phyloP scores from a whole-genome alignment of 1,284 basidiomycete species.

The Apiotrichum sp. region DNA sequence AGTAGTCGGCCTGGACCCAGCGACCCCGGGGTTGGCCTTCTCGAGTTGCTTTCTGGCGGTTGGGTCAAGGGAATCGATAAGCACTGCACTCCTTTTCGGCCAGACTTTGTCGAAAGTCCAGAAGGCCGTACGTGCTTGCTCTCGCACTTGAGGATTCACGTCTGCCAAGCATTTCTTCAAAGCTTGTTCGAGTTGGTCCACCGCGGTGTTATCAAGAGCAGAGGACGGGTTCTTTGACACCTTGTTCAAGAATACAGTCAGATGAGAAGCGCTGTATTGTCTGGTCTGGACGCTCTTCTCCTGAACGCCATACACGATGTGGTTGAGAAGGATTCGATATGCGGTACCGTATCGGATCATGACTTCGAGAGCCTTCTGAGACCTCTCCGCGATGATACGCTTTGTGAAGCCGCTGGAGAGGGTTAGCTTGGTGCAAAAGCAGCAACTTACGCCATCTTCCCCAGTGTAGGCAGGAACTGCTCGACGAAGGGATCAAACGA shows the following conservation, averaged over 20 bases:
- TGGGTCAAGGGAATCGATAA: conserved; percentile 66
- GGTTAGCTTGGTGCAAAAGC: neutral
- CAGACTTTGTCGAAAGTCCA: conserved; percentile 76
- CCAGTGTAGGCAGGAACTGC: conserved; percentile 62
- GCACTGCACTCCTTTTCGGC: conserved; percentile 58
- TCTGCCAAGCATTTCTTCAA: conserved; percentile 70
- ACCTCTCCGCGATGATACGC: conserved; percentile 80
- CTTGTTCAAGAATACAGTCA: conserved; percentile 65
- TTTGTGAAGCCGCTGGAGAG: conserved; percentile 65
- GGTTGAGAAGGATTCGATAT: conserved; percentile 62
- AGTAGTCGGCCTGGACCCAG: neutral
- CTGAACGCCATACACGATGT: conserved; percentile 66
- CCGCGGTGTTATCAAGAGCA: conserved; percentile 54
- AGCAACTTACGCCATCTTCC: conserved; percentile 61
- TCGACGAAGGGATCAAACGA: conserved; percentile 73
- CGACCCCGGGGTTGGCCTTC: conserved; percentile 59
- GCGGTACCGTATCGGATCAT: conserved; percentile 67
- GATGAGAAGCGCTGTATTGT: conserved; percentile 59
- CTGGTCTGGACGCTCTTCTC: conserved; percentile 82
- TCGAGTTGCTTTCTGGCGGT: conserved; percentile 75
- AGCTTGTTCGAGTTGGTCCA: conserved; percentile 65
- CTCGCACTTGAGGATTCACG: conserved; percentile 70
- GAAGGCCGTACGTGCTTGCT: conserved; percentile 65
- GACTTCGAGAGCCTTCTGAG: conserved; percentile 65
- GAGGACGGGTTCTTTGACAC: conserved; percentile 59